Evolutionary conservation across 306 rosid species (phyloP).

Genomic region (Delonix regia): DNA sequence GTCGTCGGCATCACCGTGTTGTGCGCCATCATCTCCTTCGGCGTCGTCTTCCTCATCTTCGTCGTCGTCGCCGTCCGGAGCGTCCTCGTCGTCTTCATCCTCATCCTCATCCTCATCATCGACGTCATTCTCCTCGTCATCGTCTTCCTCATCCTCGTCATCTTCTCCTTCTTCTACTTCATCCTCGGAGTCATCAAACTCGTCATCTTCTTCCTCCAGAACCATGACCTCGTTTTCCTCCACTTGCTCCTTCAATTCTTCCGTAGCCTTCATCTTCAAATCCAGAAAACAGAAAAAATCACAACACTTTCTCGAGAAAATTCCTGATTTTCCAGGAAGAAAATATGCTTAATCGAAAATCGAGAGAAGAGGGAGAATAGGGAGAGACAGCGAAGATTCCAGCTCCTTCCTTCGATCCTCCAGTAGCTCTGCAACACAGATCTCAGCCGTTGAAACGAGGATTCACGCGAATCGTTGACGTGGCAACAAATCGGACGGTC

Average conservation of each 20-base stretch:
- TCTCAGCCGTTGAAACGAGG: conserved; percentile 59
- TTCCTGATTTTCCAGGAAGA: conserved; percentile 12
- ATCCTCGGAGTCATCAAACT: conserved; percentile 40
- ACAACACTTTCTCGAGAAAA: conserved; percentile 25
- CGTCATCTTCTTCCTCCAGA: conserved; percentile 42
- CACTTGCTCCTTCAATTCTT: conserved; percentile 51
- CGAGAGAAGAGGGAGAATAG: conserved; percentile 31
- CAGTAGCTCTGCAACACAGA: conserved; percentile 70
- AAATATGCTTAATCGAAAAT: conserved; percentile 39
- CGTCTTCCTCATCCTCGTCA: conserved; percentile 51
- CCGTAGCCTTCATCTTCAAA: conserved; percentile 61
- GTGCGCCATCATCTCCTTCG: conserved; percentile 37
- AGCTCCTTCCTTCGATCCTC: conserved; percentile 70
- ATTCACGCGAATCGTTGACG: conserved; percentile 67
- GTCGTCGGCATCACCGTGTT: conserved; percentile 42
- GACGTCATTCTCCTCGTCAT: conserved; percentile 34
- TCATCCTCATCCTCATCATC: conserved; percentile 38
- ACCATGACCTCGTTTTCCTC: conserved; percentile 53
- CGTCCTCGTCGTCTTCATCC: conserved; percentile 45
- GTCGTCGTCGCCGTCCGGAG: conserved; percentile 56
- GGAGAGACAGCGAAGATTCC: conserved; percentile 42
- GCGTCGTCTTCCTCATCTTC: conserved; percentile 54
- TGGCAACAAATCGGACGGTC: conserved; percentile 63
- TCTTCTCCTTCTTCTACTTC: conserved; percentile 61
- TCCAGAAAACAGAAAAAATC: conserved; percentile 12